These are phyloP conservation scores for Sedum album DNA, from an alignment of 164 flowering plant genomes.

Conservation along the genomic window DNA sequence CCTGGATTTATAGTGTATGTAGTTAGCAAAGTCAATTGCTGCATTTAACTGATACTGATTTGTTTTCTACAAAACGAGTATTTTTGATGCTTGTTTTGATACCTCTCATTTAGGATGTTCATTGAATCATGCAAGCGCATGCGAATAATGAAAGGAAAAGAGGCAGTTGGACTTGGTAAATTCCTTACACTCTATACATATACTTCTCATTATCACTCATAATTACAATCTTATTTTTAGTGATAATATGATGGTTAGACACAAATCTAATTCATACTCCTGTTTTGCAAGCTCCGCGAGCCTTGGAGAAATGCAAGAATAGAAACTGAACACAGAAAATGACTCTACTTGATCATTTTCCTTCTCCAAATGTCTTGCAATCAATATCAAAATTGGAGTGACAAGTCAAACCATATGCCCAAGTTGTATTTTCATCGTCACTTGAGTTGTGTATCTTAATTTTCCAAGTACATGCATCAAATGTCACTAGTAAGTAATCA, in stretches of 20 bases:
- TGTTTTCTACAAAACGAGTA: no score
- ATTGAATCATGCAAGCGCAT: slow-evolving; percentile 44
- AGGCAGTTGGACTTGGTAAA: slow-evolving; percentile 39
- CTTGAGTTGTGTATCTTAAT: neutral
- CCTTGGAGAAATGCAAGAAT: slow-evolving; percentile 33
- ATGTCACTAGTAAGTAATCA: no score
- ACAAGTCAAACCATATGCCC: neutral
- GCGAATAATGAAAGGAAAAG: slow-evolving; percentile 40
- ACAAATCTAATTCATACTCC: neutral
- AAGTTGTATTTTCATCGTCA: neutral
- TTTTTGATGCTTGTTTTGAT: neutral
- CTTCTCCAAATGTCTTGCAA: no score
- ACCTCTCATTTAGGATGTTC: slow-evolving; percentile 40
- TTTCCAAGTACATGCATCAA: neutral
- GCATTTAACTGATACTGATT: no score
- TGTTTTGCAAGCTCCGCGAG: slow-evolving; percentile 28
- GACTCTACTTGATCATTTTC: no score
- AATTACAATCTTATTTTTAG: no score
- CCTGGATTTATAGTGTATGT: neutral
- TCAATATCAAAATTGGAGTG: neutral
- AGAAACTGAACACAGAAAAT: slow-evolving; percentile 16
- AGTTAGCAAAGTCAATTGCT: no score
- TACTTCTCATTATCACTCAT: neutral
- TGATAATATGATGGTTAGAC: no score
- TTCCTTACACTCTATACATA: neutral